Evolutionary conservation across 148 eudicot species (phyloP), one percentile per base, ranked within the genome.

Genomic region (Rhododendron ferrugineum): DNA sequence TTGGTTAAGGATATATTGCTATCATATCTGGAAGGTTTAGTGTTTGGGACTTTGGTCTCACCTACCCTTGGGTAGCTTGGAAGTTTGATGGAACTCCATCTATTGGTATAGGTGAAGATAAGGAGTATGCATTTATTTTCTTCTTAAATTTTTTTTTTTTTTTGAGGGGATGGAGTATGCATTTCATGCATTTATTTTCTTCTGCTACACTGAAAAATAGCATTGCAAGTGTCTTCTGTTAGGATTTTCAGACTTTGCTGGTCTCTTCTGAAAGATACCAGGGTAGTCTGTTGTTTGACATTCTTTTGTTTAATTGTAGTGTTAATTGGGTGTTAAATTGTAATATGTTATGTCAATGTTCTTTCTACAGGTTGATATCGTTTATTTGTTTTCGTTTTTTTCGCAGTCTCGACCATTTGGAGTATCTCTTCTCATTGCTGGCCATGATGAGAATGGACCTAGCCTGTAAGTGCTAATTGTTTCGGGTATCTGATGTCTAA

Each of bases 381-480:
- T 34, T 73, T 15, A n/a, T 26, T 3, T 66, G 34, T 26, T 66
- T 66, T 26, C n/a, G 0, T 20, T 32, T 36, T 78, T 78, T 85
- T 49, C 85, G 89, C 93, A 93, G 98, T 95, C 98, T 52, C 91
- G 96, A 74, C 98, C 98, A 78, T 95, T 97, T 90, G 99, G 99
- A 74, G 99, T 97, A 40, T 97, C 99, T 34, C 98, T 97, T 79
- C 92, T 92, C 26, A 91, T 88, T 89, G 92, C 91, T 89, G 91
- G 95, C 79, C 92, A 92, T 82, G 98, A 97, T 92, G 98, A 97
- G 88, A 90, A 97, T 85, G 99, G 99, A 78, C 98, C 99, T 56
- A 94, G 98, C 90, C 78, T 97, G 99, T 97, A 91, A 94, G 99
- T 90, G 86, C 26, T 85, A 73, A 36, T 74, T 37, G 47, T 74